A percentile compares a stretch with the other conserved stretches of the same genome.
Evolutionary conservation across 1,139 yeast genomes (phyloP).

Genomic region (Diutina siamensis): DNA sequence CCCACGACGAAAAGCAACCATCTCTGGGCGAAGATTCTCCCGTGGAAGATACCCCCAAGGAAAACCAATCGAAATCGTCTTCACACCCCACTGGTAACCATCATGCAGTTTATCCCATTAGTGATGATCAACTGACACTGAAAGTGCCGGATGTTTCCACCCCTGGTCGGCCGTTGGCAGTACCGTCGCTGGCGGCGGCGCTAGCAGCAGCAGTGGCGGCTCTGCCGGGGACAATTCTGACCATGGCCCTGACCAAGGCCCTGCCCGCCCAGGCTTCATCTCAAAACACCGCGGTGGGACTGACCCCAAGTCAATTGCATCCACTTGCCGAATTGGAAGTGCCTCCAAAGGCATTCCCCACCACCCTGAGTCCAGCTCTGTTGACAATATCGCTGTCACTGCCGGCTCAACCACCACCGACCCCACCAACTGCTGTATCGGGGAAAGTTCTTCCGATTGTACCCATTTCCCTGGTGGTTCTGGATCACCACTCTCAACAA

Average conservation of each 20-base stretch:
- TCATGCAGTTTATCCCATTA: background rate
- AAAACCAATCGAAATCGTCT: background rate
- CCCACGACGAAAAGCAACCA: background rate
- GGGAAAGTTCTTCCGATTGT: background rate
- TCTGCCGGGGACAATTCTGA: background rate
- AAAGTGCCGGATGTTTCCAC: background rate
- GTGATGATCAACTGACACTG: background rate
- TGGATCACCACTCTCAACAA: background rate
- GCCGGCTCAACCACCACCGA: background rate
- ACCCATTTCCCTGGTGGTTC: background rate
- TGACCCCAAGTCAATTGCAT: conserved; percentile 2
- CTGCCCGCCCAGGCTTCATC: background rate
- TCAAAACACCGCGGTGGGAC: background rate
- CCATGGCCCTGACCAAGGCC: background rate
- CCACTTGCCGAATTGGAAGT: background rate
- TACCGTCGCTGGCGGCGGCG: conserved; percentile 3
- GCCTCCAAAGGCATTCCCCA: background rate
- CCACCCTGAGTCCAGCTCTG: background rate
- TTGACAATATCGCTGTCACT: background rate
- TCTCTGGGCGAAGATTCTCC: background rate
- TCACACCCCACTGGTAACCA: background rate
- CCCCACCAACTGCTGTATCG: background rate
- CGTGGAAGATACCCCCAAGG: background rate
- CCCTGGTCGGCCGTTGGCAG: background rate
- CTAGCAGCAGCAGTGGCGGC: conserved; percentile 5